Percentiles rank a stretch among this genome's conserved stretches.
phyloP scores from a whole-genome alignment of 352 stramenopile species.

The Blastocystis sp. region DNA sequence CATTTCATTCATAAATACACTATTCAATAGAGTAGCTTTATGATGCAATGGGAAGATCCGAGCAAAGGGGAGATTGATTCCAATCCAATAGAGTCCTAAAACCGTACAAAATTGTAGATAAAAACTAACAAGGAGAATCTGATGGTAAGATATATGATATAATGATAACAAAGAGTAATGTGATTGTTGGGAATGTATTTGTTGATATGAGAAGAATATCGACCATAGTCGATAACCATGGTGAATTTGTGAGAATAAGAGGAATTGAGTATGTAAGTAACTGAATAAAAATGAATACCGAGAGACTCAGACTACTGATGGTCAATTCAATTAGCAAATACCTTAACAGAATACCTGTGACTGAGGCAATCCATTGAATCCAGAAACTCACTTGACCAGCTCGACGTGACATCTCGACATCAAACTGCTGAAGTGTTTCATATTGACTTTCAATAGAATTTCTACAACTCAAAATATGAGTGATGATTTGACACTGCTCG shows the following conservation, averaged over 20 bases:
- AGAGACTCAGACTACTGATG: neutral
- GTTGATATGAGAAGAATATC: too few relatives aligned
- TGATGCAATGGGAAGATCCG: neutral
- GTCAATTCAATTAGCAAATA: neutral
- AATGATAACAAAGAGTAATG: neutral
- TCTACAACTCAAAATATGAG: too few relatives aligned
- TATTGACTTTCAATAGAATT: too few relatives aligned
- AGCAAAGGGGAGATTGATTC: neutral
- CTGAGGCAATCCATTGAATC: too few relatives aligned
- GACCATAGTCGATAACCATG: too few relatives aligned
- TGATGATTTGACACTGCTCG: too few relatives aligned
- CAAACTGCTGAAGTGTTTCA: too few relatives aligned
- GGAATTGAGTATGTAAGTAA: neutral
- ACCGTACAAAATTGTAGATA: neutral
- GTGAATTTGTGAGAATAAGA: neutral
- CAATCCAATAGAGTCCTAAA: neutral
- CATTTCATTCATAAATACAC: neutral
- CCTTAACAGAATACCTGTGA: neutral
- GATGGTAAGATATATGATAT: neutral
- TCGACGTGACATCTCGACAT: too few relatives aligned
- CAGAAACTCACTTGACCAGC: too few relatives aligned
- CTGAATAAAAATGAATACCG: neutral
- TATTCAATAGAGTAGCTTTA: neutral
- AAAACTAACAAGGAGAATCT: neutral
- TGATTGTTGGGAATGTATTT: neutral